Evolutionary conservation across 306 rosid species (phyloP).

Genomic region (Senna tora): DNA sequence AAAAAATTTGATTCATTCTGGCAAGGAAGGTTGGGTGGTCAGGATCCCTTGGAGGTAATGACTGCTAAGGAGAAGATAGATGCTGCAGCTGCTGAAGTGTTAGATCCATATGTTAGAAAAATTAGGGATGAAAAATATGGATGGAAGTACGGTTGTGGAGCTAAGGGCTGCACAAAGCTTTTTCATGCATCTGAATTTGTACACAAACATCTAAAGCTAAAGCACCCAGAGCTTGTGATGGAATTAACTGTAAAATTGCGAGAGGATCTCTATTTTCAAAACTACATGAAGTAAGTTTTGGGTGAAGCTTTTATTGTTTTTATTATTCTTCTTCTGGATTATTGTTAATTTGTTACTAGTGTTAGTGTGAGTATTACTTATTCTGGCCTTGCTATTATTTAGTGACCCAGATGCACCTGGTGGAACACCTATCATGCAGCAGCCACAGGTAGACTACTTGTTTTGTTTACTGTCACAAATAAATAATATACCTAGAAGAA

Average conservation of each 20-base stretch:
- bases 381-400: conserved; percentile 37
- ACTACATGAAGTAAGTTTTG: conserved; percentile 88
- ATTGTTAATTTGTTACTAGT: not conserved
- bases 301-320: conserved; percentile 18
- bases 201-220: conserved; percentile 88
- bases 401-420: conserved; percentile 95
- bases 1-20: conserved; percentile 80
- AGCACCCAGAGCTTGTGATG: conserved; percentile 81
- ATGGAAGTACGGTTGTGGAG: conserved; percentile 99
- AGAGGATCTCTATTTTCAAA: conserved; percentile 87
- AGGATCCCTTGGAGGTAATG: conserved; percentile 94
- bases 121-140: conserved; percentile 99
- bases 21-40: conserved; percentile 86
- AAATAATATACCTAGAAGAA: conserved; percentile 9
- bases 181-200: conserved; percentile 98
- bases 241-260: conserved; percentile 83
- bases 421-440: conserved; percentile 98
- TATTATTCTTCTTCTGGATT: conserved; percentile 3
- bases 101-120: conserved; percentile 89
- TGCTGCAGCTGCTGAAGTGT: conserved; percentile 77
- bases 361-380: conserved; percentile 40
- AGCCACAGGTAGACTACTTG: conserved; percentile 61
- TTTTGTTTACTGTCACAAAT: conserved; percentile 21
- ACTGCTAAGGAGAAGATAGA: conserved; percentile 96
- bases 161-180: conserved; percentile 98